A percentile compares a stretch with the other conserved stretches of the same genome.
phyloP scores from a whole-genome alignment of 2,329 filamentous ascomycete genomes.

The Cladobotryum mycophilum region DNA sequence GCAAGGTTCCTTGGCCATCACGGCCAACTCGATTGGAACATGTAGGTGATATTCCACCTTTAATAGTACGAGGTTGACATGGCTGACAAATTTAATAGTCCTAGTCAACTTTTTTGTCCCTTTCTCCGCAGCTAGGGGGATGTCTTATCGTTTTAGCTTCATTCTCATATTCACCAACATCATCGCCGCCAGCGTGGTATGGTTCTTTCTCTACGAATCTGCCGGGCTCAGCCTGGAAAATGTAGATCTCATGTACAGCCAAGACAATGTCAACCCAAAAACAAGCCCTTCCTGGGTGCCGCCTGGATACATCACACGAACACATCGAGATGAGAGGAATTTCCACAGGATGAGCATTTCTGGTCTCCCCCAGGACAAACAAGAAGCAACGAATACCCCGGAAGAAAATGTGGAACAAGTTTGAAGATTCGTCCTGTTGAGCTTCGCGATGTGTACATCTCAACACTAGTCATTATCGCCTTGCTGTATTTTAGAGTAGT shows the following conservation, averaged over 20 bases:
- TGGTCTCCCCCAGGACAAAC: slow-evolving; percentile 9
- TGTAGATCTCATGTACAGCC: slow-evolving; percentile 64
- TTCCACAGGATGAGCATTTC: slow-evolving; percentile 18
- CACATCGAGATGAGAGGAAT: slow-evolving; percentile 26
- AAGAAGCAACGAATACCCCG: not conserved
- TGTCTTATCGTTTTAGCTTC: slow-evolving; percentile 59
- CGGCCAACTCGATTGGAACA: slow-evolving; percentile 54
- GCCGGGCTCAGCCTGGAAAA: slow-evolving; percentile 62
- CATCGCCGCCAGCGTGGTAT: slow-evolving; percentile 52
- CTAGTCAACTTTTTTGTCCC: slow-evolving; percentile 63
- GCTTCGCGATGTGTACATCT: too few relatives aligned
- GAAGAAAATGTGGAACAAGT: too few relatives aligned
- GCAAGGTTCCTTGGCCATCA: slow-evolving; percentile 49
- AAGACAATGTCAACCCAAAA: slow-evolving; percentile 53
- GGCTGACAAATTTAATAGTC: slow-evolving; percentile 30
- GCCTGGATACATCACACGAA: slow-evolving; percentile 37
- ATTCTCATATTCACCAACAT: slow-evolving; percentile 60
- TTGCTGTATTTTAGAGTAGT: too few relatives aligned
- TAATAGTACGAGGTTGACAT: not conserved
- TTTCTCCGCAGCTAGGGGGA: slow-evolving; percentile 50
- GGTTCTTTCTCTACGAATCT: slow-evolving; percentile 64
- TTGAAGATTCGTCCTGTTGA: too few relatives aligned
- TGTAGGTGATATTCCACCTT: slow-evolving; percentile 28
- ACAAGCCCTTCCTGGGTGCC: slow-evolving; percentile 49
- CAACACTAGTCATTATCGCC: too few relatives aligned